A percentile compares a stretch with the other conserved stretches of the same genome.
Conservation (phyloP, 2,329 filamentous ascomycete species). For the Ustilaginoidea virens region DNA sequence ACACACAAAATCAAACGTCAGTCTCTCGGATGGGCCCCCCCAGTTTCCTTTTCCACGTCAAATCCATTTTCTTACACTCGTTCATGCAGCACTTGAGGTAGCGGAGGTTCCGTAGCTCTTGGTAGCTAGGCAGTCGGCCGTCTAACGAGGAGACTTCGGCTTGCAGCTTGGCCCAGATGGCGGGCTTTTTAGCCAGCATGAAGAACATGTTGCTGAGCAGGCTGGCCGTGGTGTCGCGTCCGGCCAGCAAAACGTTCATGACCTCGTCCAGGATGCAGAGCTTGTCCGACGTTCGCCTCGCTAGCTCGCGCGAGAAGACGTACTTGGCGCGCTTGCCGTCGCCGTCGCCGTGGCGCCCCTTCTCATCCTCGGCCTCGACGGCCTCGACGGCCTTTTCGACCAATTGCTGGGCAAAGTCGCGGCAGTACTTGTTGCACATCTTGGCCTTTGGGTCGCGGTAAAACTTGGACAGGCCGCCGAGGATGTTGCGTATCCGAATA, state of each 20-base stretch:
- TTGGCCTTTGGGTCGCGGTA: constrained; percentile 49
- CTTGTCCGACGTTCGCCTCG: constrained; percentile 16
- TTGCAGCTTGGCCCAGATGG: constrained; percentile 24
- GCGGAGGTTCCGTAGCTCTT: constrained; percentile 8
- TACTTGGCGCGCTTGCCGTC: constrained; percentile 10
- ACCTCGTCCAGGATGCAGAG: constrained; percentile 14
- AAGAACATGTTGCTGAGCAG: constrained; percentile 33
- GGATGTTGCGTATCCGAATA: constrained; percentile 20
- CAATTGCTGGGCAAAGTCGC: constrained; percentile 26
- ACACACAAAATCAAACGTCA: no score
- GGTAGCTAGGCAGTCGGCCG: constrained; percentile 8
- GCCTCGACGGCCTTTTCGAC: constrained; percentile 45
- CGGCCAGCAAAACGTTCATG: constrained; percentile 29
- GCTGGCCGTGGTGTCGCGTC: constrained; percentile 37
- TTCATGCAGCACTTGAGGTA: constrained; percentile 10
- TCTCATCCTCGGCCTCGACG: constrained; percentile 28
- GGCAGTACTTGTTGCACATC: constrained; percentile 34
- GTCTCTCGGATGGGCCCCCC: no score
- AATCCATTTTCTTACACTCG: constrained; percentile 11
- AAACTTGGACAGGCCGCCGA: constrained; percentile 31
- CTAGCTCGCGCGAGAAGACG: constrained; percentile 16
- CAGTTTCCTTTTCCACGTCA: no score
- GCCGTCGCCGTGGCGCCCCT: constrained; percentile 11
- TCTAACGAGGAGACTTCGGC: constrained; percentile 15
- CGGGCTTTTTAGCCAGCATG: constrained; percentile 18